These are phyloP conservation scores for Senna tora DNA, from an alignment of 306 rosid species.

Conservation along the genomic window DNA sequence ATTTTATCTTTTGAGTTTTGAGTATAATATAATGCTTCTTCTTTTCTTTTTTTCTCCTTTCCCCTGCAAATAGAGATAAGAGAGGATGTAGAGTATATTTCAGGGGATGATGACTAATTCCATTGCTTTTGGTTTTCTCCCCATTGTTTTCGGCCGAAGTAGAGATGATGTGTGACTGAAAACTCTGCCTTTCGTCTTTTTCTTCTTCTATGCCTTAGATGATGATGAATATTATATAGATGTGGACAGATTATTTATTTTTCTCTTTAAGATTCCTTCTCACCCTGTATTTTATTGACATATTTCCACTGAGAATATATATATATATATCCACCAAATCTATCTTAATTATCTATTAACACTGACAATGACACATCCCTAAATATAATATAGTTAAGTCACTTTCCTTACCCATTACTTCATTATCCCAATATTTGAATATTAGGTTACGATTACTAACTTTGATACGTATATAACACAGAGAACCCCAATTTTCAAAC, in stretches of 20 bases:
- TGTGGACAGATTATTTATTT: slow-evolving; percentile 43
- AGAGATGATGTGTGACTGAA: slow-evolving; percentile 38
- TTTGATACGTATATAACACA: slow-evolving; percentile 29
- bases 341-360: slow-evolving; percentile 21
- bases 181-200: slow-evolving; percentile 32
- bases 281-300: slow-evolving; percentile 24
- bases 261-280: slow-evolving; percentile 47
- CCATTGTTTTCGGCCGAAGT: slow-evolving; percentile 46
- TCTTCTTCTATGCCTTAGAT: slow-evolving; percentile 36
- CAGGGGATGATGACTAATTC: slow-evolving; percentile 43
- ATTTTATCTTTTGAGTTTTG: background rate
- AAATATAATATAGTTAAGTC: slow-evolving; percentile 45
- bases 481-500: slow-evolving; percentile 37
- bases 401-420: slow-evolving; percentile 47
- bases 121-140: slow-evolving; percentile 40
- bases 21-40: background rate
- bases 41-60: slow-evolving; percentile 21
- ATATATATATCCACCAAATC: no score
- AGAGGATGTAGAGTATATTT: slow-evolving; percentile 58
- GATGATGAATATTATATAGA: slow-evolving; percentile 28
- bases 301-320: no score
- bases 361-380: slow-evolving; percentile 39
- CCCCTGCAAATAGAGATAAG: slow-evolving; percentile 65
- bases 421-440: slow-evolving; percentile 37
- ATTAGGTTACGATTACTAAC: slow-evolving; percentile 33